Conservation (phyloP, 78 protist genomes). For the Dictyostelium capitatum region DNA sequence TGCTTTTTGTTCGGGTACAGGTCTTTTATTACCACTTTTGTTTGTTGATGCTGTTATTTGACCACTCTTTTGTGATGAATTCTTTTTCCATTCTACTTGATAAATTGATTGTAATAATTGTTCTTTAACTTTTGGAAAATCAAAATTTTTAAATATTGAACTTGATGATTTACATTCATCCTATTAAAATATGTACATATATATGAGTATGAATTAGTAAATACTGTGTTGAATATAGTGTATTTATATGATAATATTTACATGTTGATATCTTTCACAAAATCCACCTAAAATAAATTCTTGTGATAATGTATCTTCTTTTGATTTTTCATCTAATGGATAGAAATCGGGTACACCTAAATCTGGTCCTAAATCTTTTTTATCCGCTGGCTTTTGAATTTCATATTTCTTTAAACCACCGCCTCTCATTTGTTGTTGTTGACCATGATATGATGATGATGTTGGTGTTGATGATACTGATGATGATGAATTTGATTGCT, state of each 20-base stretch:
- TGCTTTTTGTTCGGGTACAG: constrained; percentile 60
- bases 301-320: constrained; percentile 56
- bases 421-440: neutral
- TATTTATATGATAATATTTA: neutral
- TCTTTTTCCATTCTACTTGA: constrained; percentile 75
- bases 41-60: neutral
- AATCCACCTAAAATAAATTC: constrained; percentile 72
- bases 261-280: constrained; percentile 32
- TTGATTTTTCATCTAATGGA: constrained; percentile 38
- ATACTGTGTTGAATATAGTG: neutral
- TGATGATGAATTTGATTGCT: neutral
- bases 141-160: constrained; percentile 24
- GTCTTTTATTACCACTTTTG: constrained; percentile 17
- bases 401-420: constrained; percentile 52
- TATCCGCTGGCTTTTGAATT: constrained; percentile 50
- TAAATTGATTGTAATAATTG: constrained; percentile 59
- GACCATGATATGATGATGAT: neutral
- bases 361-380: constrained; percentile 58
- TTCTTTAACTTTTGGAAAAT: constrained; percentile 64
- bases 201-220: neutral
- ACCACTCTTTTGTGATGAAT: constrained; percentile 8
- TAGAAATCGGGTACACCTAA: constrained; percentile 76
- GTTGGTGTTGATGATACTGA: neutral
- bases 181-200: no score
- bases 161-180: constrained; percentile 56